phyloP scores from a whole-genome alignment of 2,329 filamentous ascomycete genomes.

The Colletotrichum sublineola region DNA sequence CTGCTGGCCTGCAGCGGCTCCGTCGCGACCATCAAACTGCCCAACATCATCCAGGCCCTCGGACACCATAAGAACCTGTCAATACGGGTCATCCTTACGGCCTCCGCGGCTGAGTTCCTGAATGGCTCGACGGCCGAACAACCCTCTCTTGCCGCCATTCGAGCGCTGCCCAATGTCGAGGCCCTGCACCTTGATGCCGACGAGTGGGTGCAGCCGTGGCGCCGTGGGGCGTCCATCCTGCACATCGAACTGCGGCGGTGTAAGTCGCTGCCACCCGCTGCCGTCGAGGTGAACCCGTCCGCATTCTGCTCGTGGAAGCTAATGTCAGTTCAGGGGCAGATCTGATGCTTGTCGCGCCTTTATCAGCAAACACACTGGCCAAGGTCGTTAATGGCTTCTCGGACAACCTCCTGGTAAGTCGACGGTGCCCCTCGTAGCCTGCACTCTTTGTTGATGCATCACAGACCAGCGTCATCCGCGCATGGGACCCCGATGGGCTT shows the following conservation, averaged over 20 bases:
- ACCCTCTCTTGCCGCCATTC: slow-evolving; percentile 73
- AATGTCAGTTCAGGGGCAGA: slow-evolving; percentile 72
- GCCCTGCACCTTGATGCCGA: slow-evolving; percentile 86
- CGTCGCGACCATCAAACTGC: slow-evolving; percentile 84
- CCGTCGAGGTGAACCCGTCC: background rate
- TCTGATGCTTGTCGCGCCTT: slow-evolving; percentile 81
- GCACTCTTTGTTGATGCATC: background rate
- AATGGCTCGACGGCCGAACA: slow-evolving; percentile 82
- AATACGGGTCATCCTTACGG: slow-evolving; percentile 87
- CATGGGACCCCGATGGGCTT: slow-evolving; percentile 84
- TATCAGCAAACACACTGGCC: slow-evolving; percentile 87
- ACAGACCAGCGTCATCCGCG: slow-evolving; percentile 74
- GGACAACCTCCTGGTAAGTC: slow-evolving; percentile 74
- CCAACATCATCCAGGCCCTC: slow-evolving; percentile 73
- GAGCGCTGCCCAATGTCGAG: slow-evolving; percentile 77
- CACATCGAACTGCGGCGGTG: slow-evolving; percentile 88
- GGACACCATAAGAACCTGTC: slow-evolving; percentile 69
- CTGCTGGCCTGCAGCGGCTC: slow-evolving; percentile 34
- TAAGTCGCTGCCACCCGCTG: slow-evolving; percentile 6
- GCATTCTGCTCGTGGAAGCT: slow-evolving; percentile 10
- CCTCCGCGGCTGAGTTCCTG: slow-evolving; percentile 81
- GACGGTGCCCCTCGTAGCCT: slow-evolving; percentile 46
- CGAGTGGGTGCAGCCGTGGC: slow-evolving; percentile 87
- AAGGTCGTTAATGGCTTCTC: slow-evolving; percentile 84
- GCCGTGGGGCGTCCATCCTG: slow-evolving; percentile 81